Percentiles rank a stretch among this genome's conserved stretches.
These are phyloP conservation scores for Pleurotus tuber-regium DNA, from an alignment of 768 basidiomycete genomes.

Conservation along the genomic window DNA sequence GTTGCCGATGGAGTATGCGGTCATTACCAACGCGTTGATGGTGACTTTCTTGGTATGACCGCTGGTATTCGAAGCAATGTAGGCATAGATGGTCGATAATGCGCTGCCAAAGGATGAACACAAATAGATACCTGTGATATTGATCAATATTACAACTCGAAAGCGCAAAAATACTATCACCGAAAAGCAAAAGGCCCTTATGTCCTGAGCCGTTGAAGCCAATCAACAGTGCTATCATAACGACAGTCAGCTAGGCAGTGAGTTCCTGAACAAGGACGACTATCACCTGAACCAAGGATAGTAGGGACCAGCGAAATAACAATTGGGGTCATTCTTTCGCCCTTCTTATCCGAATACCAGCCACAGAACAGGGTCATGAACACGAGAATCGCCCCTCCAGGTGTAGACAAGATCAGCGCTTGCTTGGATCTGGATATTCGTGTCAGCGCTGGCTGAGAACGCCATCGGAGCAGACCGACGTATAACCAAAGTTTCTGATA, in stretches of 20 bases:
- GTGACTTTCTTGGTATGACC: slow-evolving; percentile 71
- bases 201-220: slow-evolving; percentile 46
- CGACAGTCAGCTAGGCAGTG: background rate
- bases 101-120: slow-evolving; percentile 56
- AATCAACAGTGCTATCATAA: slow-evolving; percentile 45
- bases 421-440: slow-evolving; percentile 45
- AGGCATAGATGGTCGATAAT: slow-evolving; percentile 58
- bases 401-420: slow-evolving; percentile 58
- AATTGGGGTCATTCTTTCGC: slow-evolving; percentile 61
- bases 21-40: slow-evolving; percentile 58
- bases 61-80: slow-evolving; percentile 61
- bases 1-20: slow-evolving; percentile 56
- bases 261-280: background rate
- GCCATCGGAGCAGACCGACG: slow-evolving; percentile 38
- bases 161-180: slow-evolving; percentile 23
- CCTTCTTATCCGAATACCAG: slow-evolving; percentile 63
- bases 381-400: slow-evolving; percentile 49
- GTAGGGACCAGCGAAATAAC: slow-evolving; percentile 56
- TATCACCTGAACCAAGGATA: slow-evolving; percentile 49
- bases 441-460: background rate
- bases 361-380: slow-evolving; percentile 50
- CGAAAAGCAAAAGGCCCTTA: slow-evolving; percentile 56
- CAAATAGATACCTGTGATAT: slow-evolving; percentile 47
- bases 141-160: background rate
- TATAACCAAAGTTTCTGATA: slow-evolving; percentile 63